phyloP scores from a whole-genome alignment of 2,329 filamentous ascomycete species.

The Pseudogymnoascus sp. region DNA sequence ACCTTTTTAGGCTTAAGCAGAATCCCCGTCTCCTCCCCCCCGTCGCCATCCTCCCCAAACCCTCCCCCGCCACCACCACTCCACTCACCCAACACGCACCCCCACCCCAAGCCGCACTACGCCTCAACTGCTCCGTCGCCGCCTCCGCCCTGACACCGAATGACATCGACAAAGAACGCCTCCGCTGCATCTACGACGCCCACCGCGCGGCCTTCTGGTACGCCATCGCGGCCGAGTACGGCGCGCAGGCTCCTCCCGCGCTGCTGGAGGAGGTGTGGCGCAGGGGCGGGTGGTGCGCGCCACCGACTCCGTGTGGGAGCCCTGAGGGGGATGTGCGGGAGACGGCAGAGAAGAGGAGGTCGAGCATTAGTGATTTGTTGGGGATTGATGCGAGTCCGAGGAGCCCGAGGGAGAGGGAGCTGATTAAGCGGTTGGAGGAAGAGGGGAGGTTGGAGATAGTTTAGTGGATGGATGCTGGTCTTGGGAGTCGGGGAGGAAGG shows the following conservation, averaged over 20 bases:
- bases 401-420: constrained; percentile 50
- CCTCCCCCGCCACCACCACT: constrained; percentile 35
- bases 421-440: constrained; percentile 50
- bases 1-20: too few relatives aligned
- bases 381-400: constrained; percentile 53
- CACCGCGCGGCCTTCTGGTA: constrained; percentile 69
- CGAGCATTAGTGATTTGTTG: constrained; percentile 54
- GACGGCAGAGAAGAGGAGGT: constrained; percentile 21
- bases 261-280: constrained; percentile 64
- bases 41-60: constrained; percentile 61
- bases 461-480: too few relatives aligned
- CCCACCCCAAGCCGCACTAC: constrained; percentile 32
- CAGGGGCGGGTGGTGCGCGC: constrained; percentile 29
- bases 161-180: constrained; percentile 54
- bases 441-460: constrained; percentile 19
- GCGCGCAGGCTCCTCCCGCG: constrained; percentile 51
- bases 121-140: constrained; percentile 51
- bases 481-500: not conserved
- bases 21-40: constrained; percentile 34
- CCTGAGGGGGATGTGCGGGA: constrained; percentile 20
- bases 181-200: constrained; percentile 62
- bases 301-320: constrained; percentile 29
- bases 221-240: constrained; percentile 65
- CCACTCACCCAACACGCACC: constrained; percentile 35
- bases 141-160: constrained; percentile 33